Evolutionary conservation across 306 rosid species (phyloP), one percentile per base, ranked within the genome.

Genomic region (Gastrolobium villosum): DNA sequence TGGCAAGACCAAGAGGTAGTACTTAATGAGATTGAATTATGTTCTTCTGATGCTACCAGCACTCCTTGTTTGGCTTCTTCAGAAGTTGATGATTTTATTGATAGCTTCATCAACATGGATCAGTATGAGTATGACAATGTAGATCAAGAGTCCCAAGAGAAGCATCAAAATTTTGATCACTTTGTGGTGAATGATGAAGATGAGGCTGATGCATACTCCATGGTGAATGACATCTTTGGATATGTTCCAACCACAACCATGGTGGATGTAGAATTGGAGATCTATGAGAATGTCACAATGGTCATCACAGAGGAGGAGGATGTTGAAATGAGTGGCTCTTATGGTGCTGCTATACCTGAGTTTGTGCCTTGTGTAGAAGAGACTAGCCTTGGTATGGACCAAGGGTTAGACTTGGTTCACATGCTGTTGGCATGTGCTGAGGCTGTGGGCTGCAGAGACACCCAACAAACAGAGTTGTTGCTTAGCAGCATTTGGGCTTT

Each of bases 361-460:
- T 32, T 72, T 67, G 72, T 53, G 72, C 83, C 87, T 54, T 31
- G 65, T 63, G 86, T 41, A 52, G 80, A 72, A 78, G 85, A 81
- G 71, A 74, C 46, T 5, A 88, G 56, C 54, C 83, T 84, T 60
- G 83, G 88, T 10, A 85, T 88, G 68, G 85, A 91, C 65, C 88
- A 88, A 81, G 94, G 98, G 39, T 83, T 93, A 63, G 85, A 90
- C 50, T 89, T 93, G 90, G 94, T 93, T 74, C 94, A 93, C 68
- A 76, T 79, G 87, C 46, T 93, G 13, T 48, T 93, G 78, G 96
- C 91, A 36, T 93, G 98, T 81, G 96, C 96, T 6, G 96, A 90
- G 75, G 96, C 94, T 49, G 89, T 90, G 5, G 88, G 90, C 2
- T 89, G 96, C 83, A 86, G 94, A 69, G 96, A 89, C 79, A 83